Evolutionary conservation across 148 eudicot genomes (phyloP).

Genomic region (Arctostaphylos glauca): DNA sequence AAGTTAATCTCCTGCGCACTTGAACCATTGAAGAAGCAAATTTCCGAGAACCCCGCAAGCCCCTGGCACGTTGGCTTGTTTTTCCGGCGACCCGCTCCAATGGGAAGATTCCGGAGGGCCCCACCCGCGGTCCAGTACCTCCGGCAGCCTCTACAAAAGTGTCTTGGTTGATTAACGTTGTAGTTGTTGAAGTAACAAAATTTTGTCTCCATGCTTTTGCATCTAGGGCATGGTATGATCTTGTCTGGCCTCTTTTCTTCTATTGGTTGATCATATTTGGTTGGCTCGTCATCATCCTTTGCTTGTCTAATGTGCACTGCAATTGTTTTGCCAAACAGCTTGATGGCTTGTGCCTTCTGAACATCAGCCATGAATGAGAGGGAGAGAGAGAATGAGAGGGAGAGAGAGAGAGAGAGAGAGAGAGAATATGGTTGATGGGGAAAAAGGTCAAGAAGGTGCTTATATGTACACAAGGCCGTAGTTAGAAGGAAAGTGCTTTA

Average conservation of each 20-base stretch:
- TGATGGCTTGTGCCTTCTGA: slow-evolving; percentile 30
- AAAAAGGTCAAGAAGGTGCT: slow-evolving; percentile 8
- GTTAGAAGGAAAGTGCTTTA: not conserved
- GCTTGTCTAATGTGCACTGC: slow-evolving; percentile 12
- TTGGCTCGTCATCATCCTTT: not conserved
- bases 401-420: not conserved
- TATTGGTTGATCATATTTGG: slow-evolving; percentile 16
- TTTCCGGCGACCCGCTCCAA: slow-evolving; percentile 43
- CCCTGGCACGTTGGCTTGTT: slow-evolving; percentile 26
- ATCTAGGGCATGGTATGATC: slow-evolving; percentile 41
- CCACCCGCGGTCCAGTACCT: slow-evolving; percentile 48
- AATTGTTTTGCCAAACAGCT: slow-evolving; percentile 33
- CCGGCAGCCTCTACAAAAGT: slow-evolving; percentile 44
- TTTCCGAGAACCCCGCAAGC: slow-evolving; percentile 17
- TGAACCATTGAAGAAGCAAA: slow-evolving; percentile 25
- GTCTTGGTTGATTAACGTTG: slow-evolving; percentile 42
- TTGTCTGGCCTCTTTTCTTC: slow-evolving; percentile 40
- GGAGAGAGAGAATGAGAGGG: not conserved
- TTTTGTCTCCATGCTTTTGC: slow-evolving; percentile 45
- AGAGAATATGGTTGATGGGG: slow-evolving; percentile 7
- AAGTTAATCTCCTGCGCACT: slow-evolving; percentile 36
- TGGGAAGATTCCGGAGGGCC: slow-evolving; percentile 38
- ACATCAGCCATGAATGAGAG: slow-evolving; percentile 29
- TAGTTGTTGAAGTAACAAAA: slow-evolving; percentile 44
- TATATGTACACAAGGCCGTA: not conserved